phyloP scores from a whole-genome alignment of 257 asterid species.

The Ligustrum vulgare region DNA sequence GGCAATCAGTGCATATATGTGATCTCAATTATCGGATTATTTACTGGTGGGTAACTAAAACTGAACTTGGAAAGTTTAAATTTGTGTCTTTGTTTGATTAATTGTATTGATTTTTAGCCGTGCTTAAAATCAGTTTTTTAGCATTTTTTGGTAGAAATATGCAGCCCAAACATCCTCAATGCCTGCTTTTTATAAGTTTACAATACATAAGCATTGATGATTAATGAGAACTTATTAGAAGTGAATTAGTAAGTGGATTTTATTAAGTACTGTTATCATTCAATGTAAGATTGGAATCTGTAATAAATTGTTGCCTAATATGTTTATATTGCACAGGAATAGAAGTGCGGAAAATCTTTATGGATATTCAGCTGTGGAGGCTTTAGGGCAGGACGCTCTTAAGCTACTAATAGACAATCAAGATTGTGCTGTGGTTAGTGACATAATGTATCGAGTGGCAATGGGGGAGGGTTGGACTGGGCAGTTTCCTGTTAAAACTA shows the following conservation, averaged over 20 bases:
- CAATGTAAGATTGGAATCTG: neutral
- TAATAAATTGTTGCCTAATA: neutral
- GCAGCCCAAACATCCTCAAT: neutral
- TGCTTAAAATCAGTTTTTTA: neutral
- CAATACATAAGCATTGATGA: neutral
- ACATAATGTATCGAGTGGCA: slow-evolving; percentile 49
- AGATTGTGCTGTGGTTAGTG: slow-evolving; percentile 43
- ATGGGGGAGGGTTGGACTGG: slow-evolving; percentile 90
- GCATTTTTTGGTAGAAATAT: too few relatives aligned
- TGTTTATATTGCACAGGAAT: slow-evolving; percentile 59
- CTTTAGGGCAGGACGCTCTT: slow-evolving; percentile 56
- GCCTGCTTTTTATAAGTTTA: neutral
- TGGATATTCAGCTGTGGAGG: slow-evolving; percentile 78
- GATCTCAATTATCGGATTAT: slow-evolving; percentile 58
- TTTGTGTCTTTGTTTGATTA: neutral
- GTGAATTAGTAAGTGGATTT: slow-evolving; percentile 1
- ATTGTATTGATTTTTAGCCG: neutral
- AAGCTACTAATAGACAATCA: slow-evolving; percentile 52
- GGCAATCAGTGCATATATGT: slow-evolving; percentile 76
- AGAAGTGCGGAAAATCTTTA: slow-evolving; percentile 67
- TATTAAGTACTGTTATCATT: neutral
- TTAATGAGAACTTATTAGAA: neutral
- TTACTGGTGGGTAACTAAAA: slow-evolving; percentile 68
- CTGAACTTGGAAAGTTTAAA: slow-evolving; percentile 2
- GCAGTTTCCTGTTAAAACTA: slow-evolving; percentile 68